phyloP scores from a whole-genome alignment of 768 basidiomycete genomes.

The Sarcodon aspratus region DNA sequence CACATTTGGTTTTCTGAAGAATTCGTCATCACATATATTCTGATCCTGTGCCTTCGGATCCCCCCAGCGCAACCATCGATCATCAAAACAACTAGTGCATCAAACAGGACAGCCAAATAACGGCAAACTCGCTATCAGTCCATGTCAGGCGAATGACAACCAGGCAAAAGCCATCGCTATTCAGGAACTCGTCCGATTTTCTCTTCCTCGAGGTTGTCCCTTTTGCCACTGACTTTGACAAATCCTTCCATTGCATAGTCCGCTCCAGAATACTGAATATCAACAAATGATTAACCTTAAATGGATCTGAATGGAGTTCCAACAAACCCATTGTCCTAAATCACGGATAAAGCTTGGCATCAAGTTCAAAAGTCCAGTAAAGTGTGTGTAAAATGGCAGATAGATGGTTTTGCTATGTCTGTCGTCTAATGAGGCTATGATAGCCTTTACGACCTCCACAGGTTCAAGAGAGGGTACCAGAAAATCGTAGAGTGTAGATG shows the following conservation, averaged over 20 bases:
- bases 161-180: too few species aligned
- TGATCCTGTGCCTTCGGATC: too few species aligned
- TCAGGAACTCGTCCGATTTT: too few species aligned
- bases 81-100: too few species aligned
- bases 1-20: too few species aligned
- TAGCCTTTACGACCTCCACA: conserved; percentile 63
- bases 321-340: conserved; percentile 59
- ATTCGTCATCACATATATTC: too few species aligned
- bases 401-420: conserved; percentile 63
- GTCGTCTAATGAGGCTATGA: conserved; percentile 74
- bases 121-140: too few species aligned
- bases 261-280: conserved; percentile 31
- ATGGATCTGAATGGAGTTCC: background rate
- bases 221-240: conserved; percentile 30
- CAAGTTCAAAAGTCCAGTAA: conserved; percentile 39
- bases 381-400: conserved; percentile 63
- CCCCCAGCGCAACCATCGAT: too few species aligned
- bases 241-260: conserved; percentile 66
- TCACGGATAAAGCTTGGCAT: conserved; percentile 70
- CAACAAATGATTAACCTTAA: background rate
- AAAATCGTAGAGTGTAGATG: conserved; percentile 48
- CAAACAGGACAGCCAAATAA: too few species aligned
- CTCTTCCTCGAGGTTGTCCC: background rate
- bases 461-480: conserved; percentile 67
- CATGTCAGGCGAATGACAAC: too few species aligned